Conservation (phyloP, 2,329 filamentous ascomycete genomes). For the Cladosporium sp. region DNA sequence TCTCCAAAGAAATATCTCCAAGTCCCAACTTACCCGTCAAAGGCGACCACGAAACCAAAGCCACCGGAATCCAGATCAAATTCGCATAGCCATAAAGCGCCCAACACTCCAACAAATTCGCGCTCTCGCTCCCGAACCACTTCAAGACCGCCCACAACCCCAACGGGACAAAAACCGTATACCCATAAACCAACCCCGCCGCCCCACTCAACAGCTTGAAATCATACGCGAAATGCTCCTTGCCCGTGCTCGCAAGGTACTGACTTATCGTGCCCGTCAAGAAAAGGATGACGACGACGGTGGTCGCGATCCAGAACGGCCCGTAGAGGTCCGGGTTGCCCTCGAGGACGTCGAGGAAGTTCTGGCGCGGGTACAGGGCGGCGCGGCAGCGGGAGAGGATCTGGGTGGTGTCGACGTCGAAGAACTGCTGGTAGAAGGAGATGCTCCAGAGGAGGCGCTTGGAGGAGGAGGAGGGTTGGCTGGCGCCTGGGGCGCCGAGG, state of each 20-base stretch:
- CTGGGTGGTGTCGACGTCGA: constrained; percentile 93
- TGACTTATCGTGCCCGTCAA: constrained; percentile 92
- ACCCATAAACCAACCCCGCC: constrained; percentile 91
- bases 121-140: constrained; percentile 93
- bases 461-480: constrained; percentile 32
- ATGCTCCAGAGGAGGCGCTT: constrained; percentile 94
- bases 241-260: constrained; percentile 71
- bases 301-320: constrained; percentile 98
- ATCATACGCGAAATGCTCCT: constrained; percentile 81
- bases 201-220: constrained; percentile 87
- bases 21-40: constrained; percentile 57
- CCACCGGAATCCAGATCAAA: constrained; percentile 94
- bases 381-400: constrained; percentile 85
- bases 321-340: constrained; percentile 97
- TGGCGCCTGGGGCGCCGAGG: constrained; percentile 37
- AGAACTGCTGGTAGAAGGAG: constrained; percentile 95
- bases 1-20: not conserved
- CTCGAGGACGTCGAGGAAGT: constrained; percentile 96
- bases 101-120: constrained; percentile 93
- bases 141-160: constrained; percentile 85
- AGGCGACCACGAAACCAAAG: constrained; percentile 86
- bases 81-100: constrained; percentile 95
- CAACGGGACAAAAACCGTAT: constrained; percentile 80
- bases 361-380: constrained; percentile 85
- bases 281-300: constrained; percentile 93